Evolutionary conservation across 768 basidiomycete genomes (phyloP).

Genomic region (Arthromyces matolae): DNA sequence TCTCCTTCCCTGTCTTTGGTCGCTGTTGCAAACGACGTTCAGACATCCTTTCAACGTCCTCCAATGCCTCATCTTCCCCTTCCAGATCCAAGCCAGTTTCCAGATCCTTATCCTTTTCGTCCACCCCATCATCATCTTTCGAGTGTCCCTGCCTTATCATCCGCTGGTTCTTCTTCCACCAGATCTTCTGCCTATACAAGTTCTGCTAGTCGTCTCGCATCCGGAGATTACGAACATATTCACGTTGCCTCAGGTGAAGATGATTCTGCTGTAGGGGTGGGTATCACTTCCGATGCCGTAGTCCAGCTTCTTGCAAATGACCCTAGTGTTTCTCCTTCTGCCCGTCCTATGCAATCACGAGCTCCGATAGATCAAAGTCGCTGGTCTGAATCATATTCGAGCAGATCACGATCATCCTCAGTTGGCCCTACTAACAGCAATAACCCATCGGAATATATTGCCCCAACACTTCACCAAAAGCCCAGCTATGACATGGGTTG

Average conservation of each 20-base stretch:
- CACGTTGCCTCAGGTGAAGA: slow-evolving; percentile 66
- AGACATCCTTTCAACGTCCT: slow-evolving; percentile 35
- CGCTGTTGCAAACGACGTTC: slow-evolving; percentile 24
- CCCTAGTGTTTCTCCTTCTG: slow-evolving; percentile 38
- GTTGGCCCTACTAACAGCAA: slow-evolving; percentile 41
- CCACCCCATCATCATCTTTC: slow-evolving; percentile 45
- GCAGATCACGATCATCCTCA: slow-evolving; percentile 71
- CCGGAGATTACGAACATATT: slow-evolving; percentile 61
- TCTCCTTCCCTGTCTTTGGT: slow-evolving; percentile 7
- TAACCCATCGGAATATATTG: slow-evolving; percentile 37
- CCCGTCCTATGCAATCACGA: slow-evolving; percentile 41
- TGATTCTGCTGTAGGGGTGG: slow-evolving; percentile 46
- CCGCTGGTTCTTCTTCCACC: slow-evolving; percentile 68
- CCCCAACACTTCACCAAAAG: slow-evolving; percentile 53
- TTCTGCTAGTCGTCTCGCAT: slow-evolving; percentile 58
- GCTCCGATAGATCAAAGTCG: slow-evolving; percentile 59
- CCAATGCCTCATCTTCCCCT: slow-evolving; percentile 40
- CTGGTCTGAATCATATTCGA: slow-evolving; percentile 73
- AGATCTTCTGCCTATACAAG: slow-evolving; percentile 78
- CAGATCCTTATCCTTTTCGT: slow-evolving; percentile 68
- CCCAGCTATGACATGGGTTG: slow-evolving; percentile 77
- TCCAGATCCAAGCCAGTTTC: slow-evolving; percentile 65
- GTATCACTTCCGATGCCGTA: slow-evolving; percentile 64
- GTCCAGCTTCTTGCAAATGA: slow-evolving; percentile 59
- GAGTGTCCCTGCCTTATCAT: slow-evolving; percentile 59